Evolutionary conservation across 805 yeast genomes (phyloP).

Genomic region (Myxozyma monticola): DNA sequence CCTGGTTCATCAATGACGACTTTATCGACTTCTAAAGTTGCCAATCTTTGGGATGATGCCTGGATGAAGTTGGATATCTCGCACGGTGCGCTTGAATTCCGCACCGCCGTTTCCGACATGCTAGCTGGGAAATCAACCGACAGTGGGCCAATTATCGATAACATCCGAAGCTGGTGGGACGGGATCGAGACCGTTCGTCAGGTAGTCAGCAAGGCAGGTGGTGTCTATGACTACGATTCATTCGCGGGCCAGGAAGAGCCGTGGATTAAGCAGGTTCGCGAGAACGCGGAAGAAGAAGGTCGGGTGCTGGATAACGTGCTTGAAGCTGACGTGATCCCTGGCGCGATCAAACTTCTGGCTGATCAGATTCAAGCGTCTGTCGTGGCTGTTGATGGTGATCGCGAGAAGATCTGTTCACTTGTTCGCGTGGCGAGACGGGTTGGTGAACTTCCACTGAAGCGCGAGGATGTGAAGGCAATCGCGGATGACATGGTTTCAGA

Average conservation of each 20-base stretch:
- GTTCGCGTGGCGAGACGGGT: slow-evolving; percentile 18
- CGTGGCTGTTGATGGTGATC: slow-evolving; percentile 1
- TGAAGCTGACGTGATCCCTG: slow-evolving; percentile 12
- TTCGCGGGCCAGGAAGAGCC: slow-evolving; percentile 6
- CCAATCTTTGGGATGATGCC: slow-evolving; percentile 26
- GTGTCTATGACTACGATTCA: slow-evolving; percentile 19
- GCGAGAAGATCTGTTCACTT: slow-evolving; percentile 1
- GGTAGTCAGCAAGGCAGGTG: slow-evolving; percentile 1
- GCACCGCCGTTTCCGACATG: slow-evolving; percentile 12
- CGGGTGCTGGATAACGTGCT: slow-evolving; percentile 1
- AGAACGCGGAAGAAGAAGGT: slow-evolving; percentile 6
- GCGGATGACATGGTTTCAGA: slow-evolving; percentile 1
- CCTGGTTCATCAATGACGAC: too few relatives aligned
- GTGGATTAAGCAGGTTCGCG: slow-evolving; percentile 14
- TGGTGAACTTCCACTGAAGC: slow-evolving; percentile 1
- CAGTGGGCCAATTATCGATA: slow-evolving; percentile 6
- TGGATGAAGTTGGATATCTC: slow-evolving; percentile 27
- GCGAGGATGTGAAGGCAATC: not conserved
- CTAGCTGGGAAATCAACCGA: slow-evolving; percentile 8
- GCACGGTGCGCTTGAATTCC: slow-evolving; percentile 22
- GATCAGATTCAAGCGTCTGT: slow-evolving; percentile 1
- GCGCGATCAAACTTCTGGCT: slow-evolving; percentile 4
- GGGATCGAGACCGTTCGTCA: not conserved
- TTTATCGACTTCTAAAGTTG: too few relatives aligned
- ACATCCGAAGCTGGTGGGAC: slow-evolving; percentile 15